phyloP scores from a whole-genome alignment of 2,329 filamentous ascomycete species.

The Erysiphe pulchra region DNA sequence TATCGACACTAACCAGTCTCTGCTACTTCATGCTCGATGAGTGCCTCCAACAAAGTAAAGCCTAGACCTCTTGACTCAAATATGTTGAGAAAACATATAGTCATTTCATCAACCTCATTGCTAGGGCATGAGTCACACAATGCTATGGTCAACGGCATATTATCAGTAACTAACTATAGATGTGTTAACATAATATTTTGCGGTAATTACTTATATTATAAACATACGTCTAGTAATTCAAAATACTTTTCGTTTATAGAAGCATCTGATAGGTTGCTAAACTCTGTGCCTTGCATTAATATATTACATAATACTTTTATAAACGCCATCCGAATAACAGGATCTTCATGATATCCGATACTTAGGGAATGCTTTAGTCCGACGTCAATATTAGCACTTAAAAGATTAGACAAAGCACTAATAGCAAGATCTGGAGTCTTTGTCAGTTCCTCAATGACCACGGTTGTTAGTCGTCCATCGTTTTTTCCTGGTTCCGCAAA shows the following conservation, averaged over 20 bases:
- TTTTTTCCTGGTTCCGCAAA: conserved; percentile 18
- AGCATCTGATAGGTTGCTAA: conserved; percentile 39
- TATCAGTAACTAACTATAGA: conserved; percentile 29
- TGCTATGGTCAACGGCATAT: conserved; percentile 34
- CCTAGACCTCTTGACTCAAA: conserved; percentile 39
- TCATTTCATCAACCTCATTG: conserved; percentile 41
- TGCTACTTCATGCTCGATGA: conserved; percentile 43
- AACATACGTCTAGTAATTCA: conserved; percentile 28
- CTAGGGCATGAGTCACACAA: conserved; percentile 42
- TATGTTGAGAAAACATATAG: conserved; percentile 40
- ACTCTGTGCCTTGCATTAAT: conserved; percentile 44
- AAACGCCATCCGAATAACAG: conserved; percentile 43
- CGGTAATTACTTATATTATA: conserved; percentile 1
- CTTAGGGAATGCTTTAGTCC: conserved; percentile 43
- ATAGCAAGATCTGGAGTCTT: conserved; percentile 37
- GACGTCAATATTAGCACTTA: conserved; percentile 47
- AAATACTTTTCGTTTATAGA: conserved; percentile 45
- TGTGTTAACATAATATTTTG: conserved; percentile 1
- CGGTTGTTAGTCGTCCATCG: conserved; percentile 17
- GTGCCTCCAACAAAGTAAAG: conserved; percentile 35
- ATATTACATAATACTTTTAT: conserved; percentile 47
- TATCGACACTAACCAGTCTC: conserved; percentile 25
- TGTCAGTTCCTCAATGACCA: conserved; percentile 24
- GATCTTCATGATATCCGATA: conserved; percentile 45
- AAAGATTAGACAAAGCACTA: conserved; percentile 38